Conservation (phyloP, 805 yeast species). For the Saturnispora dispora region DNA sequence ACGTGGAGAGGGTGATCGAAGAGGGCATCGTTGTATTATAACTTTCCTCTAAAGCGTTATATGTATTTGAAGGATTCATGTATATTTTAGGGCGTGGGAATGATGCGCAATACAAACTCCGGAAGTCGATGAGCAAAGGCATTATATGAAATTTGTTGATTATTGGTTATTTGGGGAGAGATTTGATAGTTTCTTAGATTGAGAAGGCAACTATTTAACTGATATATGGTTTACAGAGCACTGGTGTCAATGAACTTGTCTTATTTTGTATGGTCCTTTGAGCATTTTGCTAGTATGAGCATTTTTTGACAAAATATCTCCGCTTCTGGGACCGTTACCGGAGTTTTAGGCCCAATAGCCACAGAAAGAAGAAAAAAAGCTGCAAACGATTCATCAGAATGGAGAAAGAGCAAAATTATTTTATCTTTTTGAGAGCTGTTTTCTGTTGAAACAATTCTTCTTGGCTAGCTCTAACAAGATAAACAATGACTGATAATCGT, state of each 20-base stretch:
- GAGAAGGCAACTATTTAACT: no score
- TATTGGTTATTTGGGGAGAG: not conserved
- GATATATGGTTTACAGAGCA: no score
- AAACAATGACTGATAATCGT: constrained; percentile 14
- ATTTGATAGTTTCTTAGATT: no score
- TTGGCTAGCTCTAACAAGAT: not conserved
- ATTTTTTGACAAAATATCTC: not conserved
- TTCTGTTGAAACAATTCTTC: not conserved
- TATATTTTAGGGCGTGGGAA: not conserved
- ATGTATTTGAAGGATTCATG: not conserved
- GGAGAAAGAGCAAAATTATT: not conserved
- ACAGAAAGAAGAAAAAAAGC: not conserved
- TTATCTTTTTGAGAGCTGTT: not conserved
- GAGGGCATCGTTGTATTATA: not conserved
- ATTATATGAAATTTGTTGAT: not conserved
- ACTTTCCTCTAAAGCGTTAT: no score
- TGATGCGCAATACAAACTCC: not conserved
- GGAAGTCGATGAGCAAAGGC: not conserved
- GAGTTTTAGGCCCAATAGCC: not conserved
- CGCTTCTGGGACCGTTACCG: not conserved
- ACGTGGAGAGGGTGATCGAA: not conserved
- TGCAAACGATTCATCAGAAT: not conserved
- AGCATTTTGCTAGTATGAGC: not conserved
- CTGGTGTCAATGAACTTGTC: no score
- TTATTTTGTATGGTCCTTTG: not conserved